phyloP scores from a whole-genome alignment of 2,329 filamentous ascomycete genomes.

The Talaromyces funiculosus region DNA sequence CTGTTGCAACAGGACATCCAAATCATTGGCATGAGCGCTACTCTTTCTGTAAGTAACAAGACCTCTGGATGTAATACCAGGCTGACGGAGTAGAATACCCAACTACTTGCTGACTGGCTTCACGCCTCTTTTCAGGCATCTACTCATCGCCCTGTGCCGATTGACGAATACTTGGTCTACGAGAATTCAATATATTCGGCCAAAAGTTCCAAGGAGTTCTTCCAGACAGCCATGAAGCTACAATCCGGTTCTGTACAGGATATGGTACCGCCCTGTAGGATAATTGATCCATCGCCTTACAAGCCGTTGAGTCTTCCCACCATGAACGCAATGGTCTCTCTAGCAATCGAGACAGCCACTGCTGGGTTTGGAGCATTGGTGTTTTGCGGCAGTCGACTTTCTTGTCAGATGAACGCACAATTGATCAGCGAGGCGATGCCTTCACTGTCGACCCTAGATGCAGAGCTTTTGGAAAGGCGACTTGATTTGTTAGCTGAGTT shows the following conservation, averaged over 20 bases:
- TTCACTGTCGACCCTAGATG: conserved; percentile 41
- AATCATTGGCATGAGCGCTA: conserved; percentile 75
- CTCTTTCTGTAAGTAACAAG: conserved; percentile 55
- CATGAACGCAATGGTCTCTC: conserved; percentile 63
- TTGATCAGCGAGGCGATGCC: conserved; percentile 64
- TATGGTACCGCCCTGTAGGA: conserved; percentile 32
- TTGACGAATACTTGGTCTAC: conserved; percentile 68
- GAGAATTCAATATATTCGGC: conserved; percentile 63
- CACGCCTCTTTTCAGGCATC: conserved; percentile 66
- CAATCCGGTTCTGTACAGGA: conserved; percentile 27
- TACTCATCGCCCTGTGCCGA: conserved; percentile 66
- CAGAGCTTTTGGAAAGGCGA: conserved; percentile 51
- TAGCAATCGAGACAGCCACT: conserved; percentile 63
- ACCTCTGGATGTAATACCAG: background rate
- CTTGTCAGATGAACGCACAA: conserved; percentile 63
- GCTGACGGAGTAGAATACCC: conserved; percentile 54
- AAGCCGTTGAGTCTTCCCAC: conserved; percentile 61
- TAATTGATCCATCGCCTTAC: conserved; percentile 53
- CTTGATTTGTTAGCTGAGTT: conserved; percentile 62
- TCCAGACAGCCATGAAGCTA: conserved; percentile 54
- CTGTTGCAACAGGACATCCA: conserved; percentile 62
- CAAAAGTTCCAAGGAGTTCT: conserved; percentile 52
- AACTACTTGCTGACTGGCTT: conserved; percentile 64
- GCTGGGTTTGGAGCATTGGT: conserved; percentile 66
- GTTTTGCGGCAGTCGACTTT: conserved; percentile 64